Percentiles rank a stretch among this genome's conserved stretches.
These are phyloP conservation scores for Angophora floribunda DNA, from an alignment of 345 rosid species.

Conservation along the genomic window DNA sequence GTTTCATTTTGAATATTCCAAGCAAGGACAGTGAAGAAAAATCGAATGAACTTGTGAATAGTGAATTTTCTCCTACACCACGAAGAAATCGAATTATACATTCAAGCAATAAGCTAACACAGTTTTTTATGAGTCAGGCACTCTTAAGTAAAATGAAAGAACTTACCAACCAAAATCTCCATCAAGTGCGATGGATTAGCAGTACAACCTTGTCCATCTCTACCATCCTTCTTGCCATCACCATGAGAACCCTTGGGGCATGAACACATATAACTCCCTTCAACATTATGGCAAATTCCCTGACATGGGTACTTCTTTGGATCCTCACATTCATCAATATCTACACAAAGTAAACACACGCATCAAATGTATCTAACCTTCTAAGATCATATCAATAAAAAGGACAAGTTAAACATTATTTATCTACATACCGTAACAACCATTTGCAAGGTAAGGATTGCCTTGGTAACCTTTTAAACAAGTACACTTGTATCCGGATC, in stretches of 20 bases:
- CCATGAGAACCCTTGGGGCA: background rate
- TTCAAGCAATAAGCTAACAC: background rate
- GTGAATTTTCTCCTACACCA: background rate
- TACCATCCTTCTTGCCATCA: background rate
- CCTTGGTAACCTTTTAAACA: conserved; percentile 9
- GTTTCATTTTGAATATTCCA: background rate
- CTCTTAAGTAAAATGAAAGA: background rate
- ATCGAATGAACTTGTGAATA: background rate
- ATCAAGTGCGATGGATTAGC: background rate
- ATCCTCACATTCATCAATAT: background rate
- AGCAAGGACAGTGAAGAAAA: background rate
- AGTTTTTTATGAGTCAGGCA: too few relatives aligned
- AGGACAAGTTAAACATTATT: background rate
- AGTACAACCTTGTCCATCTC: background rate
- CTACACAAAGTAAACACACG: background rate
- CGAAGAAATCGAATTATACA: background rate
- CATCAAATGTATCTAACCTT: background rate
- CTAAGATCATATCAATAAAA: background rate
- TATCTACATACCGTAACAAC: background rate
- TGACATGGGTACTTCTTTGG: background rate
- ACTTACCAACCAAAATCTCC: background rate
- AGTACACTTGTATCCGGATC: conserved; percentile 3
- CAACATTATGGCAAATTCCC: background rate
- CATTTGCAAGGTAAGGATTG: conserved; percentile 1
- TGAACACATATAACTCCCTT: background rate